Evolutionary conservation across 306 rosid genomes (phyloP), one percentile per base, ranked within the genome.

Genomic region (Prunus padus): DNA sequence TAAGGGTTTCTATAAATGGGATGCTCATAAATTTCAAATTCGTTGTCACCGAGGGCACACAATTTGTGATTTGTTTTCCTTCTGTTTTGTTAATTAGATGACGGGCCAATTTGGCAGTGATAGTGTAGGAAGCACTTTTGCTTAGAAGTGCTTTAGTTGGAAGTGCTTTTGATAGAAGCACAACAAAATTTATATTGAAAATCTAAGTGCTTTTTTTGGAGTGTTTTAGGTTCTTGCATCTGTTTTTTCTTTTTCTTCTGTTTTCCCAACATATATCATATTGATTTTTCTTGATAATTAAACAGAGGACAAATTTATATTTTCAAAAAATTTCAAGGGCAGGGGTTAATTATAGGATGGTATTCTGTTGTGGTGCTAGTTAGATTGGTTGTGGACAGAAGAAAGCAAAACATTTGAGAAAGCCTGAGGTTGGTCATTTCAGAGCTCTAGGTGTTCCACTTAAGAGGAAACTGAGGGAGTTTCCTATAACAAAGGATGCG

Each of bases 311-410:
- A 65, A n/a, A 0, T 4, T n/a, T 31, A 11, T 0, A n/a, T 31
- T 62, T 49, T 61, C 25, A 6, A 5, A 37, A 25, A 10, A 10
- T 66, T 15, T 51, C n/a, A 20, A 22, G 75, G 55, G 64, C 65
- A n/a, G 11, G 31, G 66, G 59, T 82, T 88, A 82, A 82, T 77
- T 75, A 77, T 69, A 68, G 77, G 80, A 45, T 74, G 76, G 77
- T 79, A 73, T 81, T 82, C 79, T 85, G 82, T 74, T 82, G 76
- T 76, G 78, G 81, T 80, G 89, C 80, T 92, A 86, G 99, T 88
- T 92, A 96, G 99, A 84, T 96, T 89, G 99, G 99, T 81, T 96
- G 93, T 75, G 99, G 99, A 55, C 99, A 96, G 87, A 96, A 96
- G 88, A 96, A 96, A 82, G 97, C 70, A 15, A 96, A 96, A 55